Conservation (phyloP, 805 yeast genomes). For the Blastobotrys terrestris region DNA sequence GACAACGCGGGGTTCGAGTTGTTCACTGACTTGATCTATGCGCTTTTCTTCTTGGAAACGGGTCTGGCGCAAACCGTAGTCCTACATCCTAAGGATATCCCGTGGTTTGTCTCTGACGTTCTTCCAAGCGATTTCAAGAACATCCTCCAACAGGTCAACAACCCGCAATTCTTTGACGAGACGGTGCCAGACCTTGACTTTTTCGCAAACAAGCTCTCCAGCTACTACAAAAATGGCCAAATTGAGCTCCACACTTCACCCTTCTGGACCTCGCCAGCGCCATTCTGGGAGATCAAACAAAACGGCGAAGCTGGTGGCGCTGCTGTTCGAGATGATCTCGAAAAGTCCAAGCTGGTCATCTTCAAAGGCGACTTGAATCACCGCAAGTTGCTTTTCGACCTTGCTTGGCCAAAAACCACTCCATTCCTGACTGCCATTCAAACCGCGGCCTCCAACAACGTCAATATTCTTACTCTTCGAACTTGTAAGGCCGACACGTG, state of each 20-base stretch:
- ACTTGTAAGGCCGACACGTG: conserved; percentile 96
- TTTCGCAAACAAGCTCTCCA: conserved; percentile 41
- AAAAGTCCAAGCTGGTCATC: conserved; percentile 56
- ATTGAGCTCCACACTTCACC: conserved; percentile 51
- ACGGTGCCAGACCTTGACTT: conserved; percentile 42
- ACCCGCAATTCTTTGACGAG: conserved; percentile 41
- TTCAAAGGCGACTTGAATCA: conserved; percentile 96
- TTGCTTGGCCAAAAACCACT: conserved; percentile 79
- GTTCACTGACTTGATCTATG: conserved; percentile 70
- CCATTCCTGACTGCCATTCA: conserved; percentile 67
- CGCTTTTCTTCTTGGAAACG: conserved; percentile 63
- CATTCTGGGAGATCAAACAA: conserved; percentile 64
- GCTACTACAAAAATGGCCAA: conserved; percentile 41
- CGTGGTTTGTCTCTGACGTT: conserved; percentile 98
- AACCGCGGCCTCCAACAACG: conserved; percentile 52
- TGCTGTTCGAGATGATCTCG: conserved; percentile 53
- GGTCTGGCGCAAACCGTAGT: conserved; percentile 58
- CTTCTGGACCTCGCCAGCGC: conserved; percentile 81
- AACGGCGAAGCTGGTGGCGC: conserved; percentile 52
- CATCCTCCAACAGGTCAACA: conserved; percentile 50
- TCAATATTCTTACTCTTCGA: conserved; percentile 70
- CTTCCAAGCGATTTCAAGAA: conserved; percentile 71
- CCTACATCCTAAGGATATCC: conserved; percentile 82
- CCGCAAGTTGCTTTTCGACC: conserved; percentile 87
- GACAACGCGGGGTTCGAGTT: conserved; percentile 96